Base-by-base conservation (phyloP, 495 filamentous ascomycete genomes). In the Physcia stellaris region DNA sequence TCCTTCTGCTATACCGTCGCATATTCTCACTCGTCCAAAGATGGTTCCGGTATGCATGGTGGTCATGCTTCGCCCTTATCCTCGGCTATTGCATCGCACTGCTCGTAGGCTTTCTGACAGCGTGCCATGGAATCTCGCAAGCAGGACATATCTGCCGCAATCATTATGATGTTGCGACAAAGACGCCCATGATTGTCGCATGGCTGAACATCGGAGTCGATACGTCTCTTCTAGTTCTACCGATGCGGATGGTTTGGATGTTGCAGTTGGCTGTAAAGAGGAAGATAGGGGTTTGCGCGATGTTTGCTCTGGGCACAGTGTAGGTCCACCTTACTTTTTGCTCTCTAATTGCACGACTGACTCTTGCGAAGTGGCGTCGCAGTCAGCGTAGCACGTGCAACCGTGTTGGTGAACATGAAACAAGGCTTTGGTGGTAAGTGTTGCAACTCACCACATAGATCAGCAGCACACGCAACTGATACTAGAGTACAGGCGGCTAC, bases 191-290 rank as follows among this genome's bases (percentile, higher is more conserved):
- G 37, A 50, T 37, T 11, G 37, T 39, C 9, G 58, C 53, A 2
- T 41, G 43, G 4, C 39, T 46, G 34, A 56, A 63, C 30, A 45
- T 54, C 6, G n/a, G 47, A 1, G 41, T 63, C 1, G 55, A 61
- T 32, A 24, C 44, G 19, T n/a, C 48, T n/a, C 50, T 61, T 19
- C 17, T 63, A n/a, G 44, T 46, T 5, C 39, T 59, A 13, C 58
- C 52, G 1, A 52, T 60, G 6, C 41, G 45, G 2, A 53, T 49
- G 24, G 45, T 59, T 3, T 46, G 46, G 46, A 46, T 13, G 20
- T 24, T 48, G 19, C 46, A 46, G 15, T 45, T 48, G 46, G 21
- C 41, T 10, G 15, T 15, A 12, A 41, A 37, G 19, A 35, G 35
- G 18, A 48, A 41, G 32, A 12, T 41, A 2, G 42, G 30, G 2